phyloP scores from a whole-genome alignment of 192 early-diverging fungal species.

The Geranomyces michiganensis region DNA sequence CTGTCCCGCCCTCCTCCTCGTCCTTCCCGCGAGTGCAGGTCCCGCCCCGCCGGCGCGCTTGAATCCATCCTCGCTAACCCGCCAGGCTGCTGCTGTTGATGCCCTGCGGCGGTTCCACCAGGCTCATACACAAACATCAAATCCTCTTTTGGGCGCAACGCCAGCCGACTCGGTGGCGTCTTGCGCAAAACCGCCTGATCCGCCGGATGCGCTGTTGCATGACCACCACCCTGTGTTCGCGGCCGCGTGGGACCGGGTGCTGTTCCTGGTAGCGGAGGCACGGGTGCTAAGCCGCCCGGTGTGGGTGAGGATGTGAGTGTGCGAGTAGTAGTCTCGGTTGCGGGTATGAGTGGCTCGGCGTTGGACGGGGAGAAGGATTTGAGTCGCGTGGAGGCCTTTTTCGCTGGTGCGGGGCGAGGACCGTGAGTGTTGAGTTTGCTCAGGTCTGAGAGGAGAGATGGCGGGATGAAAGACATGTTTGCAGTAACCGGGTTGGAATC shows the following conservation, averaged over 20 bases:
- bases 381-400: slow-evolving; percentile 11
- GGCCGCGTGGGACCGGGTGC: too few species aligned
- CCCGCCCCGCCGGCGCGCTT: too few species aligned
- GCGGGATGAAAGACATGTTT: slow-evolving; percentile 26
- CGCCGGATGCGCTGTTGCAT: not conserved
- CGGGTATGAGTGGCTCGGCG: not conserved
- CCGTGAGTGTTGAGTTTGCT: slow-evolving; percentile 27
- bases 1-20: too few species aligned
- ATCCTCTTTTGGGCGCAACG: slow-evolving; percentile 25
- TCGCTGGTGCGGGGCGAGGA: not conserved
- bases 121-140: slow-evolving; percentile 49
- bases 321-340: too few species aligned
- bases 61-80: too few species aligned
- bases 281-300: too few species aligned
- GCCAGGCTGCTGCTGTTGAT: too few species aligned
- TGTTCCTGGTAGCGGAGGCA: too few species aligned
- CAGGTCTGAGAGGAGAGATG: slow-evolving; percentile 31
- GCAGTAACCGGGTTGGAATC: too few species aligned
- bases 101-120: too few species aligned
- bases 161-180: slow-evolving; percentile 3
- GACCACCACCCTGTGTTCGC: slow-evolving; percentile 1
- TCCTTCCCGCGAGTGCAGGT: too few species aligned
- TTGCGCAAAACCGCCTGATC: not conserved
- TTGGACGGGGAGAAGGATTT: slow-evolving; percentile 15
- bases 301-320: too few species aligned